A percentile compares a stretch with the other conserved stretches of the same genome.
phyloP scores from a whole-genome alignment of 2,329 filamentous ascomycete genomes.

The Periconia macrospinosa region DNA sequence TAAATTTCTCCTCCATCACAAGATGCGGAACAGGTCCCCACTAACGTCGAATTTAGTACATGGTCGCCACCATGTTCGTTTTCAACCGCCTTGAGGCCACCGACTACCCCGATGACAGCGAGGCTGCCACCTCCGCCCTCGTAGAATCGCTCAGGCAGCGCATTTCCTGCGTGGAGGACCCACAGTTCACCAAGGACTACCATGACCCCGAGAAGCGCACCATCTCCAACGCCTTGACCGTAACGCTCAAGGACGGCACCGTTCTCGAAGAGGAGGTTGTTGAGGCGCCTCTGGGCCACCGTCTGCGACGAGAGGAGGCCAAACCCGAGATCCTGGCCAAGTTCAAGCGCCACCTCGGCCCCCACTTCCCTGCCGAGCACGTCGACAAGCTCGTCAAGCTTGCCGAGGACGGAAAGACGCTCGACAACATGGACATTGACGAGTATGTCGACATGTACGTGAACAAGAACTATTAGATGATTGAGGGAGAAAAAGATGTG shows the following conservation, averaged over 20 bases:
- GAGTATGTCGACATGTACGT: conserved; percentile 89
- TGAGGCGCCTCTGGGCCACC: conserved; percentile 92
- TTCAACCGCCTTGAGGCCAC: conserved; percentile 91
- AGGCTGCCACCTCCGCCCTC: conserved; percentile 86
- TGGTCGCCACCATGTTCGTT: conserved; percentile 93
- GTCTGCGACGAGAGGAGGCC: conserved; percentile 87
- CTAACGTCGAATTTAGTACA: conserved; percentile 63
- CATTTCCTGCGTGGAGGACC: conserved; percentile 96
- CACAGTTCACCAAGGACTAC: conserved; percentile 92
- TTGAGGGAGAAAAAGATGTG: background rate
- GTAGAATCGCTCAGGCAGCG: conserved; percentile 90
- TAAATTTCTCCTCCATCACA: conserved; percentile 25
- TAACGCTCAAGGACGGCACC: conserved; percentile 92
- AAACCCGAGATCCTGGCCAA: conserved; percentile 97
- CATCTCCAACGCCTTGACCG: conserved; percentile 95
- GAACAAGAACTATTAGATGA: conserved; percentile 44
- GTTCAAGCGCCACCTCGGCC: conserved; percentile 87
- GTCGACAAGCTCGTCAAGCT: conserved; percentile 83
- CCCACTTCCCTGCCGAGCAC: conserved; percentile 75
- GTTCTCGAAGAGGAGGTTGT: conserved; percentile 87
- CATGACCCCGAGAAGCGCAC: conserved; percentile 90
- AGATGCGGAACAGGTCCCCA: background rate
- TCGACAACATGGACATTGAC: conserved; percentile 84
- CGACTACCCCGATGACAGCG: conserved; percentile 90
- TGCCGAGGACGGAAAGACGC: conserved; percentile 70